Conservation (phyloP, 306 rosid genomes). For the Glycine latifolia region DNA sequence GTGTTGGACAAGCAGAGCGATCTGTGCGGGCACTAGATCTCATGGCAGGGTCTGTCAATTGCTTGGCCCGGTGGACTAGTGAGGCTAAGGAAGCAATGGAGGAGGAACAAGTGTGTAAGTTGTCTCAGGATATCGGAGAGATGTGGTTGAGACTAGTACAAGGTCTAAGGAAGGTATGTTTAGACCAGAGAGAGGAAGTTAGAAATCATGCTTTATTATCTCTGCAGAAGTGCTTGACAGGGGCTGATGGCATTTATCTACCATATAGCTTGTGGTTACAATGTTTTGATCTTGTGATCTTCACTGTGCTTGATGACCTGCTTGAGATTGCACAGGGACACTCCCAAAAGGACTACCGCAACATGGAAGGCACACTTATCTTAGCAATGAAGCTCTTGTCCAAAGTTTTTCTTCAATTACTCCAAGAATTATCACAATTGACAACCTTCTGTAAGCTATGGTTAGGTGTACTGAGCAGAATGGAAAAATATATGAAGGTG, state of each 20-base stretch:
- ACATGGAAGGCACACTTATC: constrained; percentile 96
- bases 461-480: constrained; percentile 90
- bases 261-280: constrained; percentile 71
- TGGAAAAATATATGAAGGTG: constrained; percentile 91
- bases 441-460: constrained; percentile 95
- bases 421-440: constrained; percentile 74
- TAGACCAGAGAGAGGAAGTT: constrained; percentile 99
- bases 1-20: constrained; percentile 90
- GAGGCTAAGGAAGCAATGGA: constrained; percentile 74
- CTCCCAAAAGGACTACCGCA: constrained; percentile 87
- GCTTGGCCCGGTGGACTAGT: constrained; percentile 76
- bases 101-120: constrained; percentile 74
- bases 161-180: constrained; percentile 88
- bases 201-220: constrained; percentile 85
- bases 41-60: constrained; percentile 84
- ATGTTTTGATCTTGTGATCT: constrained; percentile 91
- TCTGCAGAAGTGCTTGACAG: constrained; percentile 85
- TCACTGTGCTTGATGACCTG: constrained; percentile 95
- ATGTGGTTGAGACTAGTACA: constrained; percentile 97
- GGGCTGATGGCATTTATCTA: constrained; percentile 74
- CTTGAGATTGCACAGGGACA: constrained; percentile 94
- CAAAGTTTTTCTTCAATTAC: constrained; percentile 81
- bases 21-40: constrained; percentile 88
- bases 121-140: constrained; percentile 89
- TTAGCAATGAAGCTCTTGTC: constrained; percentile 90